Evolutionary conservation across 495 filamentous ascomycete species (phyloP).

Genomic region (Niebla homalea): DNA sequence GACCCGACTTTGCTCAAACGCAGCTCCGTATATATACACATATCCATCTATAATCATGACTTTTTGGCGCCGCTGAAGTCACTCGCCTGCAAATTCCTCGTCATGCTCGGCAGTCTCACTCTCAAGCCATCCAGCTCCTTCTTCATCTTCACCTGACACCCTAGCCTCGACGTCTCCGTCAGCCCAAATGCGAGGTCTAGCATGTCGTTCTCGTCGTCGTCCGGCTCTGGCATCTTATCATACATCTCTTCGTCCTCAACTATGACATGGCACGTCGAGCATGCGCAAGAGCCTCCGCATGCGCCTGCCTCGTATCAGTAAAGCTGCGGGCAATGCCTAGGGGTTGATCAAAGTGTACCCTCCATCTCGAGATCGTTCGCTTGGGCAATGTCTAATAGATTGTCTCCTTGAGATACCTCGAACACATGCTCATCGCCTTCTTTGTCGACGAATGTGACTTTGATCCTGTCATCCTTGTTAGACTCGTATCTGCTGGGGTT

Average conservation of each 20-base stretch:
- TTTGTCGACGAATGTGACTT: constrained; percentile 89
- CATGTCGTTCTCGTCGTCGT: constrained; percentile 99
- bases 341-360: constrained; percentile 32
- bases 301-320: constrained; percentile 40
- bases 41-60: constrained; percentile 11
- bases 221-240: constrained; percentile 82
- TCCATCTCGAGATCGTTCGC: constrained; percentile 96
- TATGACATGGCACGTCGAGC: constrained; percentile 95
- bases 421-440: constrained; percentile 63
- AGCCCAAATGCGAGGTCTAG: constrained; percentile 89
- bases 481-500: not conserved
- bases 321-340: not conserved
- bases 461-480: constrained; percentile 42
- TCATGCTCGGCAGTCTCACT: constrained; percentile 82
- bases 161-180: constrained; percentile 90
- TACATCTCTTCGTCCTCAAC: constrained; percentile 72
- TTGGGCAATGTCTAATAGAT: constrained; percentile 88
- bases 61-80: constrained; percentile 55
- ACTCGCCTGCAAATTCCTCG: constrained; percentile 87
- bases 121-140: constrained; percentile 77
- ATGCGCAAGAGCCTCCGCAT: constrained; percentile 91
- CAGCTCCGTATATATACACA: not conserved
- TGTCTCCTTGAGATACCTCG: constrained; percentile 73
- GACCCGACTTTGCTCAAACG: not conserved
- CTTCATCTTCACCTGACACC: constrained; percentile 86